These are phyloP conservation scores for Elsinoe ampelina DNA, from an alignment of 2,329 filamentous ascomycete genomes.

Conservation along the genomic window DNA sequence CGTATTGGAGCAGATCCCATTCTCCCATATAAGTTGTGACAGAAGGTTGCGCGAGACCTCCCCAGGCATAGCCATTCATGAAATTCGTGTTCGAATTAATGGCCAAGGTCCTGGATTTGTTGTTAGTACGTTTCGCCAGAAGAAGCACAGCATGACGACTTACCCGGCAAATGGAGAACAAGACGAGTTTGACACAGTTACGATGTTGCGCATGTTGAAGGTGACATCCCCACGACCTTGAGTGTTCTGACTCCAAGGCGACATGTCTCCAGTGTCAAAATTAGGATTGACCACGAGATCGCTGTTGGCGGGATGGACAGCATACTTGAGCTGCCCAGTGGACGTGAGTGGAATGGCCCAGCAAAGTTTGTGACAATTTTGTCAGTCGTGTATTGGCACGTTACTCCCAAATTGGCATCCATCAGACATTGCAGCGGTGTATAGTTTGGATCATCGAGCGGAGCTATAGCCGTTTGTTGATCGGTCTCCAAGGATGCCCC, in stretches of 20 bases:
- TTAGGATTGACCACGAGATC: slow-evolving; percentile 7
- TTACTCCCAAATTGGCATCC: slow-evolving; percentile 6
- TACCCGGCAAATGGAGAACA: slow-evolving; percentile 13
- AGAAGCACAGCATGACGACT: not conserved
- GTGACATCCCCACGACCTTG: slow-evolving; percentile 6
- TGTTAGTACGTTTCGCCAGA: not conserved
- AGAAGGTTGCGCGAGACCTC: not conserved
- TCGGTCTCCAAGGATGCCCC: slow-evolving; percentile 4
- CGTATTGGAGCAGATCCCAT: slow-evolving; percentile 1
- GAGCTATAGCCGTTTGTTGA: slow-evolving; percentile 6
- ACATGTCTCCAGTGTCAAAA: not conserved
- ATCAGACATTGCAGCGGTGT: slow-evolving; percentile 1
- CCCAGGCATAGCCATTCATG: slow-evolving; percentile 12
- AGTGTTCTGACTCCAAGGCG: not conserved
- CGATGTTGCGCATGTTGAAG: not conserved
- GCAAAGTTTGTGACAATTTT: not conserved
- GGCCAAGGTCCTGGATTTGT: not conserved
- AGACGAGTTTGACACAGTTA: not conserved
- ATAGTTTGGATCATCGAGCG: slow-evolving; percentile 7
- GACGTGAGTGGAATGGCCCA: slow-evolving; percentile 6
- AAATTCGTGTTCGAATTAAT: slow-evolving; percentile 10
- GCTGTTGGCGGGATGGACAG: slow-evolving; percentile 2
- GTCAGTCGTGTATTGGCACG: slow-evolving; percentile 10
- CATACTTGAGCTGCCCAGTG: not conserved
- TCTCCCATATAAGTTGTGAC: slow-evolving; percentile 12